Evolutionary conservation across 495 filamentous ascomycete genomes (phyloP).

Genomic region (Aspergillus hancockii): DNA sequence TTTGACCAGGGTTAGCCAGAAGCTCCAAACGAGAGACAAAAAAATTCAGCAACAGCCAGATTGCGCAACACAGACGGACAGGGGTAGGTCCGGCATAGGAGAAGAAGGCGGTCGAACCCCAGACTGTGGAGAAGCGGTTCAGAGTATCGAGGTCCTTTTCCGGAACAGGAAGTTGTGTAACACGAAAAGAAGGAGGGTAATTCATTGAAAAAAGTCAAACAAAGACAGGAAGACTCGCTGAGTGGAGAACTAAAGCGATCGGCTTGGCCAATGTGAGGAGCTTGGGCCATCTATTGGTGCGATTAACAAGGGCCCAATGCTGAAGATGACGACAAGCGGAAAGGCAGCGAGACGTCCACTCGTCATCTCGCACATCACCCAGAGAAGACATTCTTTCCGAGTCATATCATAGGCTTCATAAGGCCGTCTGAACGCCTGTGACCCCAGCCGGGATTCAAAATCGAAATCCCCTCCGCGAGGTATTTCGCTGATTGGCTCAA

Average conservation of each 20-base stretch:
- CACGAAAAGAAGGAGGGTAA: conserved; percentile 14
- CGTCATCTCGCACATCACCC: conserved; percentile 13
- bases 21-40: background rate
- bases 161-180: background rate
- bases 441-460: conserved; percentile 30
- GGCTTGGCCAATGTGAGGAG: conserved; percentile 23
- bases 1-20: conserved; percentile 9
- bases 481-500: conserved; percentile 42
- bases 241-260: conserved; percentile 2
- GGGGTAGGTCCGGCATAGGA: background rate
- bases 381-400: conserved; percentile 12
- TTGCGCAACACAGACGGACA: background rate
- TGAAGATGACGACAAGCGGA: conserved; percentile 25
- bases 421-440: conserved; percentile 18
- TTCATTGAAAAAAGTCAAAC: conserved; percentile 11
- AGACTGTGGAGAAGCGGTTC: conserved; percentile 25
- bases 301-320: conserved; percentile 18
- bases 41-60: conserved; percentile 5
- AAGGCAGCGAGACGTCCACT: conserved; percentile 6
- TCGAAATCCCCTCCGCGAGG: conserved; percentile 27
- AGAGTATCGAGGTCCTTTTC: conserved; percentile 4
- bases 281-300: conserved; percentile 37
- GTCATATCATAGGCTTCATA: conserved; percentile 15
- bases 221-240: background rate
- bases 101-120: conserved; percentile 8